phyloP scores from a whole-genome alignment of 768 basidiomycete genomes.

The Termitomyces sp. region DNA sequence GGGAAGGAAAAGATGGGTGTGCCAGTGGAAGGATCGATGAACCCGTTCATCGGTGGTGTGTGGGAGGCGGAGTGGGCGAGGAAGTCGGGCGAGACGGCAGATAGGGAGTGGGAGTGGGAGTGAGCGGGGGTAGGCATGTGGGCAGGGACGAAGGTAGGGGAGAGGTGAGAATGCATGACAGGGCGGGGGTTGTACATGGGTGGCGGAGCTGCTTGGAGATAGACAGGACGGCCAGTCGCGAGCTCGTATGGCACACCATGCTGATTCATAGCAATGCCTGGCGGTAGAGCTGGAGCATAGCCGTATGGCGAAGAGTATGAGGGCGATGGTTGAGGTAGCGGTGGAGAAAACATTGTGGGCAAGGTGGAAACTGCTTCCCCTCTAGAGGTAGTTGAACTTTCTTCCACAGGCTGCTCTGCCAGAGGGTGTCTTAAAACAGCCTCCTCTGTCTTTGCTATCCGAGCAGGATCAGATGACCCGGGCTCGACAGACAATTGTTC shows the following conservation, averaged over 20 bases:
- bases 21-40: conserved; percentile 61
- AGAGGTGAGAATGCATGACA: conserved; percentile 49
- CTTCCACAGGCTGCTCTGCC: conserved; percentile 18
- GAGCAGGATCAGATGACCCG: conserved; percentile 26
- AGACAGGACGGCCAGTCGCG: conserved; percentile 76
- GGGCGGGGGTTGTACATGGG: conserved; percentile 68
- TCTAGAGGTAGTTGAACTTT: conserved; percentile 9
- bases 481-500: conserved; percentile 33
- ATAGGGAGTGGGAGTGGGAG: conserved; percentile 27
- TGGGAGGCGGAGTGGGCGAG: conserved; percentile 45
- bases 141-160: conserved; percentile 51
- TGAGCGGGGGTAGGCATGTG: conserved; percentile 63
- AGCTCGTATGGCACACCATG: conserved; percentile 81
- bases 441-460: conserved; percentile 40
- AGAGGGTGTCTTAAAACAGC: conserved; percentile 38
- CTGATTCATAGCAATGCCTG: conserved; percentile 67
- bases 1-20: conserved; percentile 72
- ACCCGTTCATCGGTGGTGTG: conserved; percentile 57
- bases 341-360: conserved; percentile 38
- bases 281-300: conserved; percentile 58
- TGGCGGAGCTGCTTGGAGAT: conserved; percentile 54
- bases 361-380: conserved; percentile 33
- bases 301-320: conserved; percentile 65
- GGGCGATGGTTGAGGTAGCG: conserved; percentile 42
- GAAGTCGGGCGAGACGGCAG: conserved; percentile 57